Evolutionary conservation across 768 basidiomycete species (phyloP).

Genomic region (Termitomyces sp.): DNA sequence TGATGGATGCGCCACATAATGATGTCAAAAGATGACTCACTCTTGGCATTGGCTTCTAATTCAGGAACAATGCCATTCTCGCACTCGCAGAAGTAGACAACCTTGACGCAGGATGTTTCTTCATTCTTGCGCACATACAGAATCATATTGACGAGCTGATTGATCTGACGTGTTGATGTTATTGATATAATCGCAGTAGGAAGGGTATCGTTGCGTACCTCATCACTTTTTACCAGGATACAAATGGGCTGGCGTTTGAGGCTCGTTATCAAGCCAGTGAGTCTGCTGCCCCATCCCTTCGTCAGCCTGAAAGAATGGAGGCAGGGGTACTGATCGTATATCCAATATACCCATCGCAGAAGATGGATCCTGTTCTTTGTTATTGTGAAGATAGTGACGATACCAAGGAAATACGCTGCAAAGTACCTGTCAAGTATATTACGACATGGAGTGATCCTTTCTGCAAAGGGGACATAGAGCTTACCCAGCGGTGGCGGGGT

Average conservation of each 20-base stretch:
- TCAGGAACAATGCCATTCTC: slow-evolving; percentile 58
- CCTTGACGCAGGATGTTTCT: slow-evolving; percentile 62
- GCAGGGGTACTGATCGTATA: slow-evolving; percentile 55
- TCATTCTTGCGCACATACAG: slow-evolving; percentile 67
- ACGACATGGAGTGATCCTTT: neutral
- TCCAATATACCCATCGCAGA: slow-evolving; percentile 56
- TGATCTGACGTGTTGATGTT: slow-evolving; percentile 36
- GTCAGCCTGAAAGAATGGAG: slow-evolving; percentile 36
- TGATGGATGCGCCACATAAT: neutral
- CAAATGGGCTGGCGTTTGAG: slow-evolving; percentile 55
- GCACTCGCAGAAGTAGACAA: slow-evolving; percentile 61
- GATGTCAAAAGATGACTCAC: neutral
- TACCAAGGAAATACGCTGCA: slow-evolving; percentile 51
- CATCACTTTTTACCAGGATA: slow-evolving; percentile 53
- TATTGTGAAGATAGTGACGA: slow-evolving; percentile 44
- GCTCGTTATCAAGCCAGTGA: slow-evolving; percentile 43
- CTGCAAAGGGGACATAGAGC: slow-evolving; percentile 17
- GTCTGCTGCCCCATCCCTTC: slow-evolving; percentile 37
- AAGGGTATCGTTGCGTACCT: slow-evolving; percentile 37
- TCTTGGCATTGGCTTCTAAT: neutral
- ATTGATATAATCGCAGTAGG: neutral
- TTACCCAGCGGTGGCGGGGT: slow-evolving; percentile 49
- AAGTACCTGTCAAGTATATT: slow-evolving; percentile 47
- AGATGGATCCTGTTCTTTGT: slow-evolving; percentile 27
- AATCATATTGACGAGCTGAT: slow-evolving; percentile 54